Evolutionary conservation across 2,329 filamentous ascomycete genomes (phyloP), one percentile per base, ranked within the genome.

Genomic region (Aureobasidium sp.): DNA sequence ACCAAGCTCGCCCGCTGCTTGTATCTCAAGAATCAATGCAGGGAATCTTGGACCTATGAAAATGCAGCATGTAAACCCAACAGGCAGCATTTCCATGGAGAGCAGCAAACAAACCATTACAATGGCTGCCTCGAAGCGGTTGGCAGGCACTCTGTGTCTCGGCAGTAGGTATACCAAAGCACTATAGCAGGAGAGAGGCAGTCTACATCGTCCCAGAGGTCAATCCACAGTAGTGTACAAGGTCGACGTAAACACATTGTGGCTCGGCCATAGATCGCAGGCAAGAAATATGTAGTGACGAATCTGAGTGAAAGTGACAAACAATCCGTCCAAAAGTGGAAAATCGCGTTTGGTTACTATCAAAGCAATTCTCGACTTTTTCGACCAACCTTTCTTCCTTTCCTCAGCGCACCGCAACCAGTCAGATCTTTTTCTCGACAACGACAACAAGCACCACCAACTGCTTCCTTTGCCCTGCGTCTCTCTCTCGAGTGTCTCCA

Each of bases 361-460:
- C 41, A 58, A 47, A 47, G n/a, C 22, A 55, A 47, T 36, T 60
- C 57, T 51, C 45, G 17, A 27, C 22, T 59, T 42, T 15, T 48
- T 15, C 17, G 22, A 22, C 17, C 22, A 51, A 31, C 45, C 36
- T 22, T 60, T 41, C 57, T 60, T 51, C 25, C 25, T 17, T 57
- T 36, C 12, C 34, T 27, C 44, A 60, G 45, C 57, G 41, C 37
- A 60, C 34, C 31, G 57, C 36, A 60, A 51, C 36, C 44, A 41
- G 57, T 37, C 57, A 59, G 31, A 27, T 36, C 22, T 25, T 52
- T 39, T 34, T 44, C 31, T 42, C 34, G 47, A 49, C 57, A n/a
- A 49, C 56, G 20, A 59, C 15, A 55, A n/a, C 41, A 57, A 45
- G 53, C 53, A 45, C 53, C 31, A 47, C 36, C 51, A 55, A 55